These are phyloP conservation scores for Clathrus columnatus DNA, from an alignment of 768 basidiomycete genomes.

Conservation along the genomic window DNA sequence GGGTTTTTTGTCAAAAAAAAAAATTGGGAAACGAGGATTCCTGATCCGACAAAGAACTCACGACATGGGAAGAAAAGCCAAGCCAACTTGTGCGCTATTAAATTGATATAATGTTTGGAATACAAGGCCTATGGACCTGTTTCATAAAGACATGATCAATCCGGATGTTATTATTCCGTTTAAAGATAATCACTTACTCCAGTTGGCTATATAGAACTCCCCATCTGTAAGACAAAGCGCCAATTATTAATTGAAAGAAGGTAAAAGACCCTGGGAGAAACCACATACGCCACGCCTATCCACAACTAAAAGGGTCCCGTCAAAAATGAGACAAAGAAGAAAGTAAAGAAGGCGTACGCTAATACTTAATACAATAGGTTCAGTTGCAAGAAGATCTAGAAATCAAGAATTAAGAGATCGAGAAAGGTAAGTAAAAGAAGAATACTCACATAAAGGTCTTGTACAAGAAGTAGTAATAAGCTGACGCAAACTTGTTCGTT, in stretches of 20 bases:
- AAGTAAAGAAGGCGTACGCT: constrained; percentile 36
- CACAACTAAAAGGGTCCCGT: constrained; percentile 6
- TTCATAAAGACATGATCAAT: background rate
- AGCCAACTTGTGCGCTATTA: constrained; percentile 22
- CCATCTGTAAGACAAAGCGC: constrained; percentile 15
- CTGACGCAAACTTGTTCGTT: constrained; percentile 43
- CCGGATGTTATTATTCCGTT: background rate
- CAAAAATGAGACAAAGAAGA: background rate
- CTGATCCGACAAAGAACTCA: constrained; percentile 18
- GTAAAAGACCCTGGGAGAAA: background rate
- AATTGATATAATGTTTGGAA: constrained; percentile 26
- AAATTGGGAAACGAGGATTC: constrained; percentile 12
- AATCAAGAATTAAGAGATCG: constrained; percentile 1
- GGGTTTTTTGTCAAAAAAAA: constrained; percentile 18
- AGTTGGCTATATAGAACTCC: constrained; percentile 29
- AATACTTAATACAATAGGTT: constrained; percentile 67
- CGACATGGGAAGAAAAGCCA: constrained; percentile 24
- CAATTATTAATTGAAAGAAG: background rate
- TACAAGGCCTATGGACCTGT: constrained; percentile 21
- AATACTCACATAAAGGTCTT: constrained; percentile 56
- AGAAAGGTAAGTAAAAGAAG: background rate
- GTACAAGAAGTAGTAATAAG: constrained; percentile 65
- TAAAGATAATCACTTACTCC: constrained; percentile 10
- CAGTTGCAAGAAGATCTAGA: constrained; percentile 56
- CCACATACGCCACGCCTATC: constrained; percentile 20